These are phyloP conservation scores for Cordyceps militaris DNA, from an alignment of 2,329 filamentous ascomycete genomes.

Conservation along the genomic window DNA sequence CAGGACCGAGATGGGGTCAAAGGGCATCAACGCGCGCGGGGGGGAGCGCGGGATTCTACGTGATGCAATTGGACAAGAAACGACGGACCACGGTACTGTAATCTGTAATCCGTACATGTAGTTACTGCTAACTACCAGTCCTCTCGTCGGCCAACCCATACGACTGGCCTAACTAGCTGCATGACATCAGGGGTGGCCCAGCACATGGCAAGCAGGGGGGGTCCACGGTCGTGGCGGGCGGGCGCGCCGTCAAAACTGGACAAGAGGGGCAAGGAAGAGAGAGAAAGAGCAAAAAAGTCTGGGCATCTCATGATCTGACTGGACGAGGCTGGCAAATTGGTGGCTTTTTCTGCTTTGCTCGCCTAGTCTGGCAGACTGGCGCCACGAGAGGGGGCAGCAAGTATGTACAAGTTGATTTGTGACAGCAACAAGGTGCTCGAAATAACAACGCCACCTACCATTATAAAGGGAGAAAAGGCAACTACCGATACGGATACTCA, in stretches of 20 bases:
- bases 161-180: not conserved
- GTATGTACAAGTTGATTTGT: not conserved
- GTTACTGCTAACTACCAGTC: not conserved
- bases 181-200: constrained; percentile 1
- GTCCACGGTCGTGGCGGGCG: not conserved
- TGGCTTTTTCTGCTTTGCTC: not conserved
- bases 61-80: not conserved
- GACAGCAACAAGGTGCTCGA: no score
- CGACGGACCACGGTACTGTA: no score
- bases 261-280: not conserved
- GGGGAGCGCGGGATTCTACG: not conserved
- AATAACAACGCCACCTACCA: no score
- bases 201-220: constrained; percentile 10
- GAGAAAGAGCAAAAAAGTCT: not conserved
- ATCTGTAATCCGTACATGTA: no score
- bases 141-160: constrained; percentile 1
- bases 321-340: not conserved
- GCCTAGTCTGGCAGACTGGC: no score
- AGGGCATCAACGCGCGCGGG: no score
- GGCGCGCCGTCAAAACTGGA: not conserved
- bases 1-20: no score
- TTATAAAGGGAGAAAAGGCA: no score
- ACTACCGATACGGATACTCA: no score
- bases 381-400: no score
- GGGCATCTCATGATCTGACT: no score